These are phyloP conservation scores for Amniculicola lignicola DNA, from an alignment of 495 filamentous ascomycete genomes.

Conservation along the genomic window DNA sequence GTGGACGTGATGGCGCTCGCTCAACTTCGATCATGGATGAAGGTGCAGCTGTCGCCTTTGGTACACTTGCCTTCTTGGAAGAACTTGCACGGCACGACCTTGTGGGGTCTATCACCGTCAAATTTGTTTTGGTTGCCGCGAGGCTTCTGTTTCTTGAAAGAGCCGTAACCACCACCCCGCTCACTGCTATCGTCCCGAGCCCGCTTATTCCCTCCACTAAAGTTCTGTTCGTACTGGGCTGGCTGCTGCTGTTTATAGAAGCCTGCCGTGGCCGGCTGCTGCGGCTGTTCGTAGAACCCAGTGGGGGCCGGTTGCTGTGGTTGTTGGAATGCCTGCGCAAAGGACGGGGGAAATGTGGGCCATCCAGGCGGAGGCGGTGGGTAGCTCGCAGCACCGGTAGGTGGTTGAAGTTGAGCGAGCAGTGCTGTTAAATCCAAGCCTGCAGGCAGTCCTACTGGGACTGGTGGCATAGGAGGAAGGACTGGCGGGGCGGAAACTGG, in stretches of 20 bases:
- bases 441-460: background rate
- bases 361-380: background rate
- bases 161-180: slow-evolving; percentile 12
- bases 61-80: slow-evolving; percentile 74
- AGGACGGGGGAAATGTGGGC: slow-evolving; percentile 4
- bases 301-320: slow-evolving; percentile 7
- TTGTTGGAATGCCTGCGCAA: slow-evolving; percentile 4
- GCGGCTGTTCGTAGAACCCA: no score
- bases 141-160: slow-evolving; percentile 24
- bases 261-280: background rate
- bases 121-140: slow-evolving; percentile 14
- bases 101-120: slow-evolving; percentile 27
- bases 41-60: slow-evolving; percentile 84
- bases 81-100: slow-evolving; percentile 63
- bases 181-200: slow-evolving; percentile 11
- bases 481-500: background rate
- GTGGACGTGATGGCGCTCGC: background rate
- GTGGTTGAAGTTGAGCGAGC: background rate
- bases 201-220: slow-evolving; percentile 14
- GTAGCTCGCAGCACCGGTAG: background rate
- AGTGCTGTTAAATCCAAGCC: slow-evolving; percentile 5
- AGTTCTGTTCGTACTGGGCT: background rate
- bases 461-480: background rate
- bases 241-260: slow-evolving; percentile 19
- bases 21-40: slow-evolving; percentile 75